These are phyloP conservation scores for Russula dissimulans DNA, from an alignment of 768 basidiomycete species.

Conservation along the genomic window DNA sequence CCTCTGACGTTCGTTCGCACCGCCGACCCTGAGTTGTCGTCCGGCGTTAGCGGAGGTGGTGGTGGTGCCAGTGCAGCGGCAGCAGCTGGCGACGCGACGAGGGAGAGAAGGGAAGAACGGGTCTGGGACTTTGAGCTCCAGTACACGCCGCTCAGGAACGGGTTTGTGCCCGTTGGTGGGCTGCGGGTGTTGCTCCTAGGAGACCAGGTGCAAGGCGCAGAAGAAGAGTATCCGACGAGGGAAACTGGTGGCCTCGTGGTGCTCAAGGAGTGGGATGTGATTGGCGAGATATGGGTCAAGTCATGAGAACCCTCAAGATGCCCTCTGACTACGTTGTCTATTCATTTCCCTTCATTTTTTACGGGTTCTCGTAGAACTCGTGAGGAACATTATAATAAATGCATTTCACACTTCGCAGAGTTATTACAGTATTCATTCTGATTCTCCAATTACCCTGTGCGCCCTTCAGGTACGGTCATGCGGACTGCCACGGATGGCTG, in stretches of 20 bases:
- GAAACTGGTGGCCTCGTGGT: constrained; percentile 26
- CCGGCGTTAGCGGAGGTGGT: not conserved
- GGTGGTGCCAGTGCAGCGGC: constrained; percentile 13
- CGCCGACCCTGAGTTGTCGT: not conserved
- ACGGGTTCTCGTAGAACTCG: not conserved
- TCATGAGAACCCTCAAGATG: not conserved
- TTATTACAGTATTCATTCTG: constrained; percentile 2
- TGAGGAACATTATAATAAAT: constrained; percentile 2
- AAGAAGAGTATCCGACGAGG: constrained; percentile 20
- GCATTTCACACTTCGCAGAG: constrained; percentile 6
- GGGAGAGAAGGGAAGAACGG: not conserved
- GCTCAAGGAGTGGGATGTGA: constrained; percentile 62
- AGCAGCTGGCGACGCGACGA: constrained; percentile 18
- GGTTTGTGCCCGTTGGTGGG: constrained; percentile 60
- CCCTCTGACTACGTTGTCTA: not conserved
- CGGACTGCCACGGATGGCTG: constrained; percentile 75
- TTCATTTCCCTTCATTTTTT: not conserved
- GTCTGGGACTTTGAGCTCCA: constrained; percentile 54
- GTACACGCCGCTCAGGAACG: constrained; percentile 48
- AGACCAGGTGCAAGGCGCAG: constrained; percentile 38
- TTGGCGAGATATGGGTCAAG: constrained; percentile 62
- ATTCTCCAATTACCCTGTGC: not conserved
- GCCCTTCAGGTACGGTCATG: constrained; percentile 23
- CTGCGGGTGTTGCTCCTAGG: constrained; percentile 58
- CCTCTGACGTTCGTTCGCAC: constrained; percentile 25